phyloP scores from a whole-genome alignment of 129 eudicot genomes.

The carrot (Daucus carota) region DNA sequence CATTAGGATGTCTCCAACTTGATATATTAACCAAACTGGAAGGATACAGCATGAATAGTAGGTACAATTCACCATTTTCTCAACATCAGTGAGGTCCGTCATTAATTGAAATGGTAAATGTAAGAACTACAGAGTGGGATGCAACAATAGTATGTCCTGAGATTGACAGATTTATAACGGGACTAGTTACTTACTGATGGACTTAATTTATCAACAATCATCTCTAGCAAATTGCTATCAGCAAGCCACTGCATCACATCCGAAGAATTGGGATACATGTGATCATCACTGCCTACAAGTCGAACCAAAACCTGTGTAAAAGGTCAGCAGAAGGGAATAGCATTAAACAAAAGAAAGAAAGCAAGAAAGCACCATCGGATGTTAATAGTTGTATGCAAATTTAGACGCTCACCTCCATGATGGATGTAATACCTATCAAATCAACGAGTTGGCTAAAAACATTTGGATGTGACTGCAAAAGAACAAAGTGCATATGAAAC shows the following conservation, averaged over 20 bases:
- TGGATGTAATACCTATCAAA: slow-evolving; percentile 90
- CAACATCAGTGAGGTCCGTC: no score
- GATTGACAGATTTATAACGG: neutral
- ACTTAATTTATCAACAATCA: slow-evolving; percentile 87
- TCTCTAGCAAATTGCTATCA: slow-evolving; percentile 78
- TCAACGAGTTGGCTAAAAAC: slow-evolving; percentile 77
- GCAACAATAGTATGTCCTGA: neutral
- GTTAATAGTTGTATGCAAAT: neutral
- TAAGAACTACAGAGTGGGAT: neutral
- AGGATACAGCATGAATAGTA: neutral
- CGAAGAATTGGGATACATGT: slow-evolving; percentile 58
- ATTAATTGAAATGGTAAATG: neutral
- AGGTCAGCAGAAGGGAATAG: slow-evolving; percentile 14
- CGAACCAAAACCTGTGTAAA: slow-evolving; percentile 67
- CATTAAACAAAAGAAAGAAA: slow-evolving; percentile 1
- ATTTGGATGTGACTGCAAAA: slow-evolving; percentile 62
- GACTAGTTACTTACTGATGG: slow-evolving; percentile 47
- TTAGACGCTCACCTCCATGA: slow-evolving; percentile 69
- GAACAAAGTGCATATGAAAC: slow-evolving; percentile 2
- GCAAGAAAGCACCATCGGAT: slow-evolving; percentile 3
- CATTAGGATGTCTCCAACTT: neutral
- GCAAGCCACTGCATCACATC: slow-evolving; percentile 95
- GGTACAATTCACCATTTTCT: neutral
- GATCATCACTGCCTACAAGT: slow-evolving; percentile 92
- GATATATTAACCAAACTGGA: neutral